Percentiles rank a stretch among this genome's conserved stretches.
These are phyloP conservation scores for Pestalotiopsis sp. DNA, from an alignment of 2,329 filamentous ascomycete species.

Conservation along the genomic window DNA sequence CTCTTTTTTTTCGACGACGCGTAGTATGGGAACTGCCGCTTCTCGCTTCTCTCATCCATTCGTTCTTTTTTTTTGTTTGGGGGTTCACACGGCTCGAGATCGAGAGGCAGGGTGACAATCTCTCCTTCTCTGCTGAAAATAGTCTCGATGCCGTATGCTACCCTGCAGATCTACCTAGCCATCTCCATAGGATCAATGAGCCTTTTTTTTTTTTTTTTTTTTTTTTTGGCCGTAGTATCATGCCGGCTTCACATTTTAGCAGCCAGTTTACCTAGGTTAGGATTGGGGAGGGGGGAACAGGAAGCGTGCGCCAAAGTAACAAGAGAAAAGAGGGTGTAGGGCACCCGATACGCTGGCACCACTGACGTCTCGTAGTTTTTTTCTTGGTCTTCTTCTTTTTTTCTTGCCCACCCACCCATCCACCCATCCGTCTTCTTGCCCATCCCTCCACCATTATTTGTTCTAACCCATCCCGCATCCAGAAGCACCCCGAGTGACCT, in stretches of 20 bases:
- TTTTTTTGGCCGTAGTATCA: background rate
- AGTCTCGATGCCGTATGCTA: background rate
- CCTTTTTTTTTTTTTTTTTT: background rate
- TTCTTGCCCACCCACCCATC: too few relatives aligned
- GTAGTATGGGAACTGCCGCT: background rate
- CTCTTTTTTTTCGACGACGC: background rate
- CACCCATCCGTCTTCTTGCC: too few relatives aligned
- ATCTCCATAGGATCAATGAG: background rate
- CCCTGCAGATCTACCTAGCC: background rate
- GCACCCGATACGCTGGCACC: background rate
- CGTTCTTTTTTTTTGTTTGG: background rate
- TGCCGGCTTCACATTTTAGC: background rate
- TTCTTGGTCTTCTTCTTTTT: background rate
- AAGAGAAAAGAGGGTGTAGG: background rate
- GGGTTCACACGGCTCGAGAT: background rate
- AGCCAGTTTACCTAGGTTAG: background rate
- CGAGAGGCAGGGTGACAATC: background rate
- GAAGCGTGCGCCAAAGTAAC: background rate
- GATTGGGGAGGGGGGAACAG: background rate
- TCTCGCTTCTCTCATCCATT: background rate
- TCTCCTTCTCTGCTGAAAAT: background rate
- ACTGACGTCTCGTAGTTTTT: background rate
- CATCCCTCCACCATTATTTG: too few relatives aligned
- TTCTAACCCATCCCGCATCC: background rate
- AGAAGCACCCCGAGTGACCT: background rate